Evolutionary conservation across 2,329 filamentous ascomycete species (phyloP).

Genomic region (Diaporthe capsici): DNA sequence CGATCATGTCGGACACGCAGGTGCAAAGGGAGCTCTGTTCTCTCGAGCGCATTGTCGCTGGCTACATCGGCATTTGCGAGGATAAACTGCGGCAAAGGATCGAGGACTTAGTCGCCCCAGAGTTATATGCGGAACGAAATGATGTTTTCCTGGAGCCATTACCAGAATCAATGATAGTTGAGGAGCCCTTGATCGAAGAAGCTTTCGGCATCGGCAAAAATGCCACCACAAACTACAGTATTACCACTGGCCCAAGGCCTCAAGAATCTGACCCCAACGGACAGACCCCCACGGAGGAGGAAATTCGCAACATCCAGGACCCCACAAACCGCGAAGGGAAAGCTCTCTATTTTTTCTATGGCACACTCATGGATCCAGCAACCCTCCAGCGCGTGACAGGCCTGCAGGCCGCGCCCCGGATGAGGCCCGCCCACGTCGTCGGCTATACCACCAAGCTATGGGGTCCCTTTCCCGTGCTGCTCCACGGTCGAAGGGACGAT

Average conservation of each 20-base stretch:
- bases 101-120: not conserved
- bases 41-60: slow-evolving; percentile 6
- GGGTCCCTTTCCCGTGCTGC: slow-evolving; percentile 1
- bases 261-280: not conserved
- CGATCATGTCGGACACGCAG: slow-evolving; percentile 11
- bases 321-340: not conserved
- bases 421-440: not conserved
- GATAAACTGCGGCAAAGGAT: slow-evolving; percentile 11
- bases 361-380: slow-evolving; percentile 11
- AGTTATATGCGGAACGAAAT: not conserved
- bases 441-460: slow-evolving; percentile 11
- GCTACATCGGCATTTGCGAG: slow-evolving; percentile 17
- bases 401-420: not conserved
- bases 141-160: not conserved
- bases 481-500: not conserved
- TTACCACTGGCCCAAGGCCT: not conserved
- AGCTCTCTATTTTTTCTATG: slow-evolving; percentile 14
- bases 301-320: not conserved
- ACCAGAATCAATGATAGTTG: slow-evolving; percentile 15
- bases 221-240: too few species aligned
- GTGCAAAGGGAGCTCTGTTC: slow-evolving; percentile 8
- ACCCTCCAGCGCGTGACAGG: slow-evolving; percentile 2
- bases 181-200: slow-evolving; percentile 1
- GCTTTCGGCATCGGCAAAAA: not conserved
- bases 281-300: not conserved